Conservation (phyloP, 306 rosid species). For the Corylus heterophylla region DNA sequence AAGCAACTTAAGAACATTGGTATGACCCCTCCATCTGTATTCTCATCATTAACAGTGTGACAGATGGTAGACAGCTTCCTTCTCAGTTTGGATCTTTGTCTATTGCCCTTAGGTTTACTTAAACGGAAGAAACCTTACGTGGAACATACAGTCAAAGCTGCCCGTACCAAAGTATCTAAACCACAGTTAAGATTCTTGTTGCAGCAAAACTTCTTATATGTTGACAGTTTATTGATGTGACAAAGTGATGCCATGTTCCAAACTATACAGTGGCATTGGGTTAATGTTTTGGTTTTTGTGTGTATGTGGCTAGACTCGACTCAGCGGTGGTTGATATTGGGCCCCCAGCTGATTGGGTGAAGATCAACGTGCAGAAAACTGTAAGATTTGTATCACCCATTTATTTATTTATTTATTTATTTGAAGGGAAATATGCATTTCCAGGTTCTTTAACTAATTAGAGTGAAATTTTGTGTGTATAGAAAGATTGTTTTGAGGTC, state of each 20-base stretch:
- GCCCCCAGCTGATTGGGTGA: conserved; percentile 99
- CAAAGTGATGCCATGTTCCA: conserved; percentile 15
- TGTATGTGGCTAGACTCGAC: conserved; percentile 64
- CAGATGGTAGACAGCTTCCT: conserved; percentile 16
- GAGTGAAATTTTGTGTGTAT: conserved; percentile 34
- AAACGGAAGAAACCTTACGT: conserved; percentile 84
- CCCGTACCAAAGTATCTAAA: conserved; percentile 72
- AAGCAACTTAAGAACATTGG: conserved; percentile 91
- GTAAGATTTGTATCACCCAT: conserved; percentile 50
- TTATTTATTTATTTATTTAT: background rate
- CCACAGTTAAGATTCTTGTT: conserved; percentile 72
- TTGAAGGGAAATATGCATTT: conserved; percentile 8
- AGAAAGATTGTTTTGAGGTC: conserved; percentile 97
- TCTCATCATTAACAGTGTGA: conserved; percentile 12
- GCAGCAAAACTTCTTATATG: conserved; percentile 19
- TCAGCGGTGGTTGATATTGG: conserved; percentile 78
- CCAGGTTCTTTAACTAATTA: conserved; percentile 9
- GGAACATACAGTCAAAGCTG: conserved; percentile 72
- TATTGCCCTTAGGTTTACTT: conserved; percentile 59
- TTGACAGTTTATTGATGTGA: conserved; percentile 13
- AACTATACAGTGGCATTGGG: conserved; percentile 14
- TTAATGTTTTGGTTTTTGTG: conserved; percentile 33
- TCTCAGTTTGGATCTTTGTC: conserved; percentile 23
- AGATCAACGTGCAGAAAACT: conserved; percentile 89
- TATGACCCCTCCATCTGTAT: conserved; percentile 40